These are phyloP conservation scores for Fraxinus xanthoxyloides DNA, from an alignment of 305 asterid species.

Conservation along the genomic window DNA sequence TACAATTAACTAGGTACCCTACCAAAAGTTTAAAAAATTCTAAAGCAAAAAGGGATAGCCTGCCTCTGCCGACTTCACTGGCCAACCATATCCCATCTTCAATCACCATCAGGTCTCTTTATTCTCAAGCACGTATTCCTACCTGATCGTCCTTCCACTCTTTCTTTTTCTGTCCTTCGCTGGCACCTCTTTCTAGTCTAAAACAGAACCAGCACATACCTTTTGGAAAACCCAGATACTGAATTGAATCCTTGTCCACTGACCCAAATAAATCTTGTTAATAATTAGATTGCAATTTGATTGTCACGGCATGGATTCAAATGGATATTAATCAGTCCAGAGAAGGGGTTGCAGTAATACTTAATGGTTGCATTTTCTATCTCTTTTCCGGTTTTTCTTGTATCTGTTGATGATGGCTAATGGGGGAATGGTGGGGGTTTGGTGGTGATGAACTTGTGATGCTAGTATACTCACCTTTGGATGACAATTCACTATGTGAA, in stretches of 20 bases:
- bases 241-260: background rate
- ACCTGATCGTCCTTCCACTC: background rate
- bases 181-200: background rate
- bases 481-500: background rate
- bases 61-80: background rate
- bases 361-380: background rate
- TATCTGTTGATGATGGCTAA: background rate
- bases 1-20: background rate
- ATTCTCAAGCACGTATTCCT: background rate
- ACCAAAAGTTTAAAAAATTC: background rate
- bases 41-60: background rate
- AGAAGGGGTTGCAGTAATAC: background rate
- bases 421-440: background rate
- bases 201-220: background rate
- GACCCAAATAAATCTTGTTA: background rate
- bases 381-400: background rate
- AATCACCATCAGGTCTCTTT: background rate
- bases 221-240: background rate
- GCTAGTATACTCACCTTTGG: background rate
- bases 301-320: background rate
- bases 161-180: background rate
- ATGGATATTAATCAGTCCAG: background rate
- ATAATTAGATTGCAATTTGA: background rate
- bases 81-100: background rate
- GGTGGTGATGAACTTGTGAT: background rate